These are phyloP conservation scores for Penicillium coprophilum DNA, from an alignment of 495 filamentous ascomycete species.

Conservation along the genomic window DNA sequence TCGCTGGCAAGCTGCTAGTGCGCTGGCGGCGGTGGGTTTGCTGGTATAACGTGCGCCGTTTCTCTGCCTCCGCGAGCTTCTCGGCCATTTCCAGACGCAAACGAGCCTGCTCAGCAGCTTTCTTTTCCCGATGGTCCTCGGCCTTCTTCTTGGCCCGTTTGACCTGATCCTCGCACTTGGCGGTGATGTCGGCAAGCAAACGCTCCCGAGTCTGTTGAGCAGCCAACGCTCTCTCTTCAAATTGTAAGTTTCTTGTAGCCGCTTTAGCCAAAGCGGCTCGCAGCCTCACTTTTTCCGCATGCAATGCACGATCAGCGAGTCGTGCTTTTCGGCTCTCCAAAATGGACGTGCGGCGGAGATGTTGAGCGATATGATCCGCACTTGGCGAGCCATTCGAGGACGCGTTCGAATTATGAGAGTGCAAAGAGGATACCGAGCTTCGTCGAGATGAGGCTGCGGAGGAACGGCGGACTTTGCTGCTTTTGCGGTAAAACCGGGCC, in stretches of 20 bases:
- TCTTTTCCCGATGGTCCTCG: constrained; percentile 85
- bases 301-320: constrained; percentile 87
- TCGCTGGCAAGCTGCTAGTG: constrained; percentile 60
- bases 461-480: constrained; percentile 70
- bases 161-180: constrained; percentile 92
- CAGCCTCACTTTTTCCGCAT: constrained; percentile 95
- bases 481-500: constrained; percentile 76
- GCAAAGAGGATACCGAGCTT: constrained; percentile 83
- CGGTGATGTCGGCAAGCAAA: constrained; percentile 88
- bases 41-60: constrained; percentile 58
- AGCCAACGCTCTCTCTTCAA: constrained; percentile 83
- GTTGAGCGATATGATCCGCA: constrained; percentile 82
- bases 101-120: constrained; percentile 79
- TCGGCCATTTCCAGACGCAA: constrained; percentile 80
- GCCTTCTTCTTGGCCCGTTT: constrained; percentile 90
- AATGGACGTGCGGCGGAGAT: constrained; percentile 87
- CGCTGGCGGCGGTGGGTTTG: constrained; percentile 59
- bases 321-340: constrained; percentile 90
- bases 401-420: constrained; percentile 68
- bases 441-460: constrained; percentile 85
- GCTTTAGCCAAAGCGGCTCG: constrained; percentile 84
- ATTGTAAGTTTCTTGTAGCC: constrained; percentile 59
- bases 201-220: constrained; percentile 88
- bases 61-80: constrained; percentile 84
- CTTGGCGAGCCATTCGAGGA: constrained; percentile 65